Evolutionary conservation across 768 basidiomycete genomes (phyloP).

Genomic region (Podaxis carcinomalis): DNA sequence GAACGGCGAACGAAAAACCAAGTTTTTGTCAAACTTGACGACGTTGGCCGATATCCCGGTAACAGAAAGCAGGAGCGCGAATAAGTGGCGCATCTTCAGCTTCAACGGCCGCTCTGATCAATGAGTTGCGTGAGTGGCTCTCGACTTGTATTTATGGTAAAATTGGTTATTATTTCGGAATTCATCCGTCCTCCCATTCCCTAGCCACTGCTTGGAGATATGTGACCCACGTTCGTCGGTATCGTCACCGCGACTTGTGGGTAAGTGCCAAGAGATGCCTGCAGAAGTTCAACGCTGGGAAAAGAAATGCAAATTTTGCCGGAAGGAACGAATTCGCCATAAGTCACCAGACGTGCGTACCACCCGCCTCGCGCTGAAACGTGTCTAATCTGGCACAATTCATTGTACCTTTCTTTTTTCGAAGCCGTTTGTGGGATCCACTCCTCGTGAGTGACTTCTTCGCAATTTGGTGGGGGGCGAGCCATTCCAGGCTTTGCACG

Average conservation of each 20-base stretch:
- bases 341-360: background rate
- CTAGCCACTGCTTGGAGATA: background rate
- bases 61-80: constrained; percentile 7
- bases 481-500: background rate
- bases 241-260: background rate
- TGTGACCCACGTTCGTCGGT: background rate
- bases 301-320: background rate
- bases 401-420: background rate
- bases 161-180: background rate
- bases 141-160: background rate
- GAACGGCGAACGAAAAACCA: constrained; percentile 38
- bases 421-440: background rate
- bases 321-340: background rate
- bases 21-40: constrained; percentile 30
- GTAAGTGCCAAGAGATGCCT: background rate
- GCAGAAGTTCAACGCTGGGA: background rate
- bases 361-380: background rate
- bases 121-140: background rate
- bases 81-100: background rate
- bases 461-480: background rate
- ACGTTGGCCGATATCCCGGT: constrained; percentile 16
- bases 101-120: background rate
- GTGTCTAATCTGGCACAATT: background rate
- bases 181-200: too few relatives aligned
- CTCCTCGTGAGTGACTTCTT: background rate